These are phyloP conservation scores for Straminergon stramineum DNA, from an alignment of 225 moss, liverwort and hornwort species.

Conservation along the genomic window DNA sequence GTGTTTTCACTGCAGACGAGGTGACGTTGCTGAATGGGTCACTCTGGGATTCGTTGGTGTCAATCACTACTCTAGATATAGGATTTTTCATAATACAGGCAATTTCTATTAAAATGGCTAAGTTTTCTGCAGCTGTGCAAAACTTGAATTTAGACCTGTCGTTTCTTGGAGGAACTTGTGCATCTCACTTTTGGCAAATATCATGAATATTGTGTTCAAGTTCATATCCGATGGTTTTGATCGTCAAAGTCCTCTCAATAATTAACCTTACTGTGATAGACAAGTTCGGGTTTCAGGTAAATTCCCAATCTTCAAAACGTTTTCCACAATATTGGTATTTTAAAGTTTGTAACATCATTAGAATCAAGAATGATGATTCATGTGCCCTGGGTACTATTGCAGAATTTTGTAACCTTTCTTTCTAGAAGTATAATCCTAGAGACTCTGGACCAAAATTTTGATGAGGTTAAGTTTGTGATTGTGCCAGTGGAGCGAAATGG, in stretches of 20 bases:
- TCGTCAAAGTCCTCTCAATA: background rate
- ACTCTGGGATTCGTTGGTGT: slow-evolving; percentile 67
- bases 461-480: background rate
- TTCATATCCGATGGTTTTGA: background rate
- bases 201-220: background rate
- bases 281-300: background rate
- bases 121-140: background rate
- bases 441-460: background rate
- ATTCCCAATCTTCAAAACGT: background rate
- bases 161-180: background rate
- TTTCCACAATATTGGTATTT: background rate
- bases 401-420: background rate
- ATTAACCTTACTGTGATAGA: background rate
- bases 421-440: background rate
- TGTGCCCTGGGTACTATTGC: background rate
- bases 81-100: background rate
- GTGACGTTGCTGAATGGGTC: slow-evolving; percentile 34
- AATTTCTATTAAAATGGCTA: background rate
- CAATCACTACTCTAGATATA: slow-evolving; percentile 51
- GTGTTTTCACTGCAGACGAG: slow-evolving; percentile 37
- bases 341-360: background rate
- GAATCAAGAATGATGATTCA: background rate
- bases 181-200: background rate
- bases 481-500: background rate
- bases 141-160: background rate